Percentiles rank a stretch among this genome's conserved stretches.
Conservation (phyloP, 495 filamentous ascomycete genomes). For the Annulohypoxylon stygium region DNA sequence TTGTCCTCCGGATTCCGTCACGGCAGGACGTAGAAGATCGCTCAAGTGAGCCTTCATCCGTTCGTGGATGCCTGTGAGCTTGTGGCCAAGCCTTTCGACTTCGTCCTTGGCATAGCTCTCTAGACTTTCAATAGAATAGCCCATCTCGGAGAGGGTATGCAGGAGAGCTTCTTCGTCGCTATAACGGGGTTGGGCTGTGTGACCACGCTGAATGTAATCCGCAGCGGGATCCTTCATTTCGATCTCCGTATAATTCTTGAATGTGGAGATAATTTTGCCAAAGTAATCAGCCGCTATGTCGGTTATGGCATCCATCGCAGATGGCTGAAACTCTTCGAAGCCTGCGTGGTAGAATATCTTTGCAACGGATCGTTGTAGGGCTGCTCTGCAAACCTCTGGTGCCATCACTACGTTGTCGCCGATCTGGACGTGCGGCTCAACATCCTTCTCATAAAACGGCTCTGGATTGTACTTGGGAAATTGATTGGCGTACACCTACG, state of each 20-base stretch:
- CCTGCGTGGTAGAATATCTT: slow-evolving; percentile 97
- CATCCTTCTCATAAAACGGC: slow-evolving; percentile 87
- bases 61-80: slow-evolving; percentile 86
- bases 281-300: slow-evolving; percentile 94
- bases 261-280: slow-evolving; percentile 79
- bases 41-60: slow-evolving; percentile 90
- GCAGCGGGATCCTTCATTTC: slow-evolving; percentile 71
- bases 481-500: slow-evolving; percentile 94
- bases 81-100: slow-evolving; percentile 87
- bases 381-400: slow-evolving; percentile 80
- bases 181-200: slow-evolving; percentile 70
- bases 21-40: slow-evolving; percentile 90
- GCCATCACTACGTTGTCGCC: slow-evolving; percentile 90
- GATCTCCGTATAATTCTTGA: slow-evolving; percentile 84
- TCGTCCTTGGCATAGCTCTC: slow-evolving; percentile 95
- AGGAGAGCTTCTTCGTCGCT: slow-evolving; percentile 86
- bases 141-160: slow-evolving; percentile 85
- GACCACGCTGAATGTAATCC: slow-evolving; percentile 34
- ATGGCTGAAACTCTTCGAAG: slow-evolving; percentile 97
- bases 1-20: slow-evolving; percentile 79
- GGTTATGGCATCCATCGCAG: slow-evolving; percentile 89
- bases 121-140: slow-evolving; percentile 81
- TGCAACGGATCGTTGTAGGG: slow-evolving; percentile 87
- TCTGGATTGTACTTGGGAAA: slow-evolving; percentile 97
- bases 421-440: slow-evolving; percentile 85